Percentiles rank a stretch among this genome's conserved stretches.
phyloP scores from a whole-genome alignment of 2,329 filamentous ascomycete genomes.

The Pseudopyricularia javanii region DNA sequence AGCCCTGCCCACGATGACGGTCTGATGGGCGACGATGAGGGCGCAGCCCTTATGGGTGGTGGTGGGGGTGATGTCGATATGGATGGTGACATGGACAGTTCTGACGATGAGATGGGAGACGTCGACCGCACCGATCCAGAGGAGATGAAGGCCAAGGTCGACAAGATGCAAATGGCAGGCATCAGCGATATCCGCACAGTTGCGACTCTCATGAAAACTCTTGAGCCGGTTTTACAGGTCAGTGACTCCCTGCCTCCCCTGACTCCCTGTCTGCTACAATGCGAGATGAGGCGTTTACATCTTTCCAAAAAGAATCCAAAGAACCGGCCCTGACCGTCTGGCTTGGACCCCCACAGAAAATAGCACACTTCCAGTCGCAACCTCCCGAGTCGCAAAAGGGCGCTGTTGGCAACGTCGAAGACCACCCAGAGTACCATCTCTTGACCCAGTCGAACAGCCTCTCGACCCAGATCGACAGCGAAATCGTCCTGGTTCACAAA shows the following conservation, averaged over 20 bases:
- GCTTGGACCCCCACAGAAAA: slow-evolving; percentile 54
- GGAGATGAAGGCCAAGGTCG: slow-evolving; percentile 64
- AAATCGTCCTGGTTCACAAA: slow-evolving; percentile 89
- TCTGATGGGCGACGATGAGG: slow-evolving; percentile 29
- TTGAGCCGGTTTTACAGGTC: slow-evolving; percentile 75
- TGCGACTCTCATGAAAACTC: slow-evolving; percentile 65
- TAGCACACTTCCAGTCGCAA: slow-evolving; percentile 61
- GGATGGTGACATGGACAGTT: slow-evolving; percentile 46
- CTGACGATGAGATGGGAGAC: slow-evolving; percentile 42
- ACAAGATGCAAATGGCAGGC: slow-evolving; percentile 65
- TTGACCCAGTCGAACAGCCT: slow-evolving; percentile 80
- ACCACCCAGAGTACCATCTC: slow-evolving; percentile 83
- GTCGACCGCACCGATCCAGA: slow-evolving; percentile 43
- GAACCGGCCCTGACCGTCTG: slow-evolving; percentile 55
- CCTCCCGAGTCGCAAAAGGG: slow-evolving; percentile 49
- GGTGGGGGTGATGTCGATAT: slow-evolving; percentile 39
- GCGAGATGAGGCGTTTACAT: slow-evolving; percentile 49
- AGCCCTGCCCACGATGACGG: slow-evolving; percentile 38
- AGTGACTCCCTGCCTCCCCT: slow-evolving; percentile 23
- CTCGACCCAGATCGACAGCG: slow-evolving; percentile 85
- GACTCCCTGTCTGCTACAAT: slow-evolving; percentile 11
- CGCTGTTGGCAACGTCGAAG: slow-evolving; percentile 72
- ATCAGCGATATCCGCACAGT: slow-evolving; percentile 72
- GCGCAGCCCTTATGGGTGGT: slow-evolving; percentile 20
- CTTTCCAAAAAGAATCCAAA: slow-evolving; percentile 25